Conservation (phyloP, 164 flowering plant species). For the Nymphaea colorata region DNA sequence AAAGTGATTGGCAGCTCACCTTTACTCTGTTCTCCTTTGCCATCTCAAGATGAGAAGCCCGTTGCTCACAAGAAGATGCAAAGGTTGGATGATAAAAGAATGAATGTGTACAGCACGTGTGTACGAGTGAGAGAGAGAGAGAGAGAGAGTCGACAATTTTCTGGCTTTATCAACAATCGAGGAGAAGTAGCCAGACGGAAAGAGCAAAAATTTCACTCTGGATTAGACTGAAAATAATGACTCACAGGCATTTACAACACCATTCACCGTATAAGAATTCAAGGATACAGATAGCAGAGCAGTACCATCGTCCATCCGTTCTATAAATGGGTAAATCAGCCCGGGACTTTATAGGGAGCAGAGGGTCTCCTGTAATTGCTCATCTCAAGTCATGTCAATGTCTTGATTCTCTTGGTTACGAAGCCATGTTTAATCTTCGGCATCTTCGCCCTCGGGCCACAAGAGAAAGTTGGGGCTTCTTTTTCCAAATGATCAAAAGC, state of each 20-base stretch:
- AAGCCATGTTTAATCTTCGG: background rate
- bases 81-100: background rate
- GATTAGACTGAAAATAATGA: background rate
- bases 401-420: background rate
- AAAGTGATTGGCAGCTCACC: background rate
- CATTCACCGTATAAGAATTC: background rate
- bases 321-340: background rate
- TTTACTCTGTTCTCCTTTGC: too few species aligned
- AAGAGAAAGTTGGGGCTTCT: background rate
- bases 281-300: background rate
- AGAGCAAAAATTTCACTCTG: background rate
- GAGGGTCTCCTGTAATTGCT: background rate
- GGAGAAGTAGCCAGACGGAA: background rate
- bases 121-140: too few species aligned
- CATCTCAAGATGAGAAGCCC: too few species aligned
- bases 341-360: background rate
- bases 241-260: background rate
- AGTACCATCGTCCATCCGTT: background rate
- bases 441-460: background rate
- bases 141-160: too few species aligned
- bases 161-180: too few species aligned
- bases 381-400: background rate
- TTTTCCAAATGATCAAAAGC: background rate
- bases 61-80: too few species aligned
- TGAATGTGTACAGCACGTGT: background rate